Evolutionary conservation across 2,329 filamentous ascomycete genomes (phyloP).

Genomic region (Nigrospora osmanthi): DNA sequence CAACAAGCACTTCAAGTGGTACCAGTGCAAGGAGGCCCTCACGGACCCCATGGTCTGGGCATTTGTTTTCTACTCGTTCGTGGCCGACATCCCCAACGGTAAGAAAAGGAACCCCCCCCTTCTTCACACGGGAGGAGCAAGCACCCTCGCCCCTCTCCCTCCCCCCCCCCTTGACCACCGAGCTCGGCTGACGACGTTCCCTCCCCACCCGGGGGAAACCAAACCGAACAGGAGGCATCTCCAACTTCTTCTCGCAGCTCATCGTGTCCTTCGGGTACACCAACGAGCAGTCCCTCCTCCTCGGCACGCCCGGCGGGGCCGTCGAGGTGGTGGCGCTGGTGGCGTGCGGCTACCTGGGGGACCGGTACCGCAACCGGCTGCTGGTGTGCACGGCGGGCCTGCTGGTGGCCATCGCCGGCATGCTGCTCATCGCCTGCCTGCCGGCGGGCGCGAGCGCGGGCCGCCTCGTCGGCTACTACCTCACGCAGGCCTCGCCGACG

Average conservation of each 20-base stretch:
- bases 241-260: constrained; percentile 32
- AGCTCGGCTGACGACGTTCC: no score
- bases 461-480: constrained; percentile 56
- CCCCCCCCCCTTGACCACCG: no score
- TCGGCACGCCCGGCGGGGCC: constrained; percentile 57
- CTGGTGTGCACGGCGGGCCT: constrained; percentile 42
- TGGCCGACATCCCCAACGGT: constrained; percentile 29
- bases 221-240: constrained; percentile 16
- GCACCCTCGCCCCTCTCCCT: no score
- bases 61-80: constrained; percentile 23
- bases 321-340: constrained; percentile 55
- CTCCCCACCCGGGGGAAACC: not conserved
- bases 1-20: constrained; percentile 59
- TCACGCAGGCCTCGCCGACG: constrained; percentile 52
- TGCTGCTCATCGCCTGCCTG: constrained; percentile 57
- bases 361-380: constrained; percentile 47
- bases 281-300: constrained; percentile 51
- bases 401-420: constrained; percentile 46
- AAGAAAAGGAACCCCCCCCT: no score
- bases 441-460: constrained; percentile 47
- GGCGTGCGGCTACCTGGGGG: constrained; percentile 39
- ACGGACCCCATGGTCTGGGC: constrained; percentile 29
- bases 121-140: no score
- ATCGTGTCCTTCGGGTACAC: constrained; percentile 55
- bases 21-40: constrained; percentile 42